Base-by-base conservation (phyloP, 768 basidiomycete genomes). In the Collybia nuda region DNA sequence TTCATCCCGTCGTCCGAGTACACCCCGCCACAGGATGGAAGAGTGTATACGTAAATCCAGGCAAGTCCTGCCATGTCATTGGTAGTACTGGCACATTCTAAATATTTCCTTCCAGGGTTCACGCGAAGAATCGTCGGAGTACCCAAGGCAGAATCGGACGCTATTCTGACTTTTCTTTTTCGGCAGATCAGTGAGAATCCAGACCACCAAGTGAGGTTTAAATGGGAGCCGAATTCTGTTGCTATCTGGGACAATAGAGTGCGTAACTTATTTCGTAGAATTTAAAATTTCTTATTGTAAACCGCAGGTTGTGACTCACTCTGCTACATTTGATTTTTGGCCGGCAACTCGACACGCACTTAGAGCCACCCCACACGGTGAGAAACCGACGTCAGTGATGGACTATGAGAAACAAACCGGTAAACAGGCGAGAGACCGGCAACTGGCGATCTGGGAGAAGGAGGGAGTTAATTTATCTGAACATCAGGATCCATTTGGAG, bases 161-260 rank as follows among this genome's bases (percentile, higher is more conserved):
- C 77, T 15, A 76, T 91, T 58, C 70, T 93, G 43, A 67, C 66
- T 29, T 85, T 91, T 67, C 71, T 93, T 48, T 90, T 86, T 76
- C 78, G 71, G 59, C 81, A 86, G 60, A 83, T 92, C 57, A 75
- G 77, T 45, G 78, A 82, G 55, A 89, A 84, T 63, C 78, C 80
- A 5, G 87, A 88, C 62, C 82, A 81, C 67, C 88, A 89, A 53
- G 84, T 87, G 37, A 83, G 86, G 51, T 88, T 88, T 77, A 79
- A 75, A 54, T 92, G 90, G 90, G 78, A 86, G 62, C 70, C 75
- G 32, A 82, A 90, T 62, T 85, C 86, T 37, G 71, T 92, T 46
- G 90, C 88, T n/a, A 74, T 92, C 64, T 93, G 91, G 90, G 89
- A 93, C 60, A 92, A 92, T 66, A 76, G 90, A 65, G 87, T 88